Base-by-base conservation (phyloP, 2,329 filamentous ascomycete genomes). In the Coniochaeta sp. region DNA sequence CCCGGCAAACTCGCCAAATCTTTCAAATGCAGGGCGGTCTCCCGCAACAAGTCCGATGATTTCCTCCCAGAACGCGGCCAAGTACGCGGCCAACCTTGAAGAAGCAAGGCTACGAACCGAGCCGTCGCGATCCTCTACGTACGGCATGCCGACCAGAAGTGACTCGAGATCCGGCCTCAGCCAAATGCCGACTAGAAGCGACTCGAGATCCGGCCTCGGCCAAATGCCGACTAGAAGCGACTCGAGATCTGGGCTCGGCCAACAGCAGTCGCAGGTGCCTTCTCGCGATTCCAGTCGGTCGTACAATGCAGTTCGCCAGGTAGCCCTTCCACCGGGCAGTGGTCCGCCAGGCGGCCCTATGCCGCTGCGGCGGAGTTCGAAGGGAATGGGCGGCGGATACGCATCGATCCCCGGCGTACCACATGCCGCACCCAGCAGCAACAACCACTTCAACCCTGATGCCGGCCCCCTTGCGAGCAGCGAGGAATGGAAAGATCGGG, bases 401-500 rank as follows among this genome's bases (percentile, higher is more conserved):
- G 72, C 72, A 50, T 70, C 79, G 2, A 73, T 77, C 38, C 69
- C 75, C n/a, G 74, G 75, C 26, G 70, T 77, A 79, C 64, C 76
- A 79, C 38, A 77, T 30, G 66, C 81, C 47, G 64, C 60, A 61
- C 67, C 63, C 58, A 63, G 69, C 58, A 69, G 71, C 63, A 67
- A 66, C 57, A 24, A 24, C 26, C 70, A 65, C 63, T 66, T 69
- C 22, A 73, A 71, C 1, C 70, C 75, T 12, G 80, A 83, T 28
- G 65, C 75, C 24, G 71, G 74, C 3, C 69, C 77, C 22, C 76
- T 78, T 1, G 73, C 75, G 1, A 91, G 88, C 68, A 93, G 87
- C 66, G 93, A 97, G 67, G 93, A 98, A 64, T 98, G 95, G 95
- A 91, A 96, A 74, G 93, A 99, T 47, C 87, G 89, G 62, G 95